Base-by-base conservation (phyloP, 31 red algal species). In the Endocladia muricata region DNA sequence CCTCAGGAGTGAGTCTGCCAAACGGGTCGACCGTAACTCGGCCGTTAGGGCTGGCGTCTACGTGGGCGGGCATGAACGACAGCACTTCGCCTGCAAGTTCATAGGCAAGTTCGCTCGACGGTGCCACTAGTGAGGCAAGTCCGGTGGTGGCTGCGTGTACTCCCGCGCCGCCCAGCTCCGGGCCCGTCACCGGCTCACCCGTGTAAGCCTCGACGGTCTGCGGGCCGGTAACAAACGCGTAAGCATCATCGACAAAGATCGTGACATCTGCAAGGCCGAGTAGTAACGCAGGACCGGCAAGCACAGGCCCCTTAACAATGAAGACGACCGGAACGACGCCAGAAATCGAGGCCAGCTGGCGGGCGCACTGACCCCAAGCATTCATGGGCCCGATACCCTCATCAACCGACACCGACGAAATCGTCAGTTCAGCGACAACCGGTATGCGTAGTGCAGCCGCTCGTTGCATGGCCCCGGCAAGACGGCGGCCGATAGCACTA, bases 201-300 rank as follows among this genome's bases (percentile, higher is more conserved):
- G 64, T 63, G 5, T 84, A 85, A 2, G 66, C 43, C 36, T 48
- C 26, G 8, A 91, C 65, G 13, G 91, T 86, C 22, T 86, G 62
- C 2, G 90, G 90, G 30, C 90, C 90, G n/a, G 90, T 93, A 25
- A 93, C 47, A 37, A 93, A 93, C 90, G 91, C 91, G 34, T 77
- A 49, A 19, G 63, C 9, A 28, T 36, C 37, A 1, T 61, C 58
- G 1, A 51, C 32, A 5, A 61, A 61, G 86, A 93, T 93, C 30
- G 91, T 51, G 19, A 91, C 49, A 76, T 93, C 90, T 17, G 90
- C 91, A 1, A 93, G 26, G 0, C 86, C 90, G n/a, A 86, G 90
- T 26, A 63, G 37, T 39, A 91, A 93, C 19, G 91, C 90, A 11
- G 90, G 86, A 1, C 90, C 90, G 28, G 86, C 90, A 7, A 86